Conservation (phyloP, 1,284 basidiomycete species). For the Apiotrichum siamense region DNA sequence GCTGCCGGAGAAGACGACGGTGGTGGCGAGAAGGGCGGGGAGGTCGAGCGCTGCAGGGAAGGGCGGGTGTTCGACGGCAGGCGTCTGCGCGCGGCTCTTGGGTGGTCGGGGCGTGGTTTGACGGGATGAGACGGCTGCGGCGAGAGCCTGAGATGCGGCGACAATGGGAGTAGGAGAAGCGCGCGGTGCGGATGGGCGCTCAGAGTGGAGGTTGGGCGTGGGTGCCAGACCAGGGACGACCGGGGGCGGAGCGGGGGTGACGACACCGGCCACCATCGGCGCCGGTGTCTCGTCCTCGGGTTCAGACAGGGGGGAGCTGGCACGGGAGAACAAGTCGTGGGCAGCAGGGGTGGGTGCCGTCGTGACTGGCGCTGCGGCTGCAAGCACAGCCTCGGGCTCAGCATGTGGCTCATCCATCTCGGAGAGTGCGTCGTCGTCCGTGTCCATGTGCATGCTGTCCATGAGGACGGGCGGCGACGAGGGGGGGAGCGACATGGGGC, state of each 20-base stretch:
- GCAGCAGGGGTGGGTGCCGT: neutral
- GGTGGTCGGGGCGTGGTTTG: neutral
- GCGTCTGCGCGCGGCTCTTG: constrained; percentile 9
- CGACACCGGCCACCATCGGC: neutral
- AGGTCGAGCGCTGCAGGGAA: constrained; percentile 36
- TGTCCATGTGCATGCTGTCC: constrained; percentile 4
- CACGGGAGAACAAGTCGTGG: neutral
- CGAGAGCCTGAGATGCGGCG: no score
- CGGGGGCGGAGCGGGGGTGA: neutral
- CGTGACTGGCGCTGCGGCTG: neutral
- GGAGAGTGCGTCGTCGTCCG: constrained; percentile 12
- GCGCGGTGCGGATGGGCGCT: neutral
- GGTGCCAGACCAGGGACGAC: neutral
- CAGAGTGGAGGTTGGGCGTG: neutral
- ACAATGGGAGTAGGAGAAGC: neutral
- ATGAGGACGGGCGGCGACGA: constrained; percentile 12
- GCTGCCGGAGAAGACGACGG: constrained; percentile 47
- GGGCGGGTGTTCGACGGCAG: constrained; percentile 10
- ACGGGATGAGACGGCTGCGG: neutral
- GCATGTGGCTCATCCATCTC: constrained; percentile 6
- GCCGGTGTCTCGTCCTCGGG: neutral
- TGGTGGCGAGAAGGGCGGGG: constrained; percentile 43
- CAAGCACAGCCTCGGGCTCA: constrained; percentile 1
- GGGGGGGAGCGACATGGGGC: constrained; percentile 15
- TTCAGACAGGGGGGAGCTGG: constrained; percentile 12